These are phyloP conservation scores for Alternaria angustiovoidea DNA, from an alignment of 2,329 filamentous ascomycete genomes.

Conservation along the genomic window DNA sequence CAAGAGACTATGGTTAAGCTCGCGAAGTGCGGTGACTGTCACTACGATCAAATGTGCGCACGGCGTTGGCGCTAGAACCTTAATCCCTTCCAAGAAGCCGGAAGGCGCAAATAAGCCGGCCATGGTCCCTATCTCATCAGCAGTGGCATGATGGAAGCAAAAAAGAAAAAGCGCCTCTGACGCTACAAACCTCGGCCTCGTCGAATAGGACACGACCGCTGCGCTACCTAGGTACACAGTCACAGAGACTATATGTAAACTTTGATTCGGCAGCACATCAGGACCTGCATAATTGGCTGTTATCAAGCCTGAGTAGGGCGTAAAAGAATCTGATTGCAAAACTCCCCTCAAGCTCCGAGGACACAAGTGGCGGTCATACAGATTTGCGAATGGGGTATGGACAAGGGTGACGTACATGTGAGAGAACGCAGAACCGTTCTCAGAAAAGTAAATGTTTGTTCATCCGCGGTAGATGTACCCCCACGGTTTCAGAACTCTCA, in stretches of 20 bases:
- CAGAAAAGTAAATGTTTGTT: slow-evolving; percentile 13
- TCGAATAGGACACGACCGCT: slow-evolving; percentile 26
- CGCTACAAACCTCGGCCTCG: slow-evolving; percentile 27
- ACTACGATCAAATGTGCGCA: slow-evolving; percentile 17
- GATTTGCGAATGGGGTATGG: slow-evolving; percentile 2
- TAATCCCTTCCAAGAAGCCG: slow-evolving; percentile 17
- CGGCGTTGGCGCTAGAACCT: slow-evolving; percentile 28
- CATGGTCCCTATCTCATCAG: slow-evolving; percentile 19
- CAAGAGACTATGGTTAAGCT: slow-evolving; percentile 14
- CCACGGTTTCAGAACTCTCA: slow-evolving; percentile 4
- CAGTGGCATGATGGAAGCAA: slow-evolving; percentile 23
- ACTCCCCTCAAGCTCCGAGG: slow-evolving; percentile 4
- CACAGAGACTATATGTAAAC: slow-evolving; percentile 15
- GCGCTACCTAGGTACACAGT: slow-evolving; percentile 20
- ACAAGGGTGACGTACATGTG: slow-evolving; percentile 8
- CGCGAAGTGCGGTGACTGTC: slow-evolving; percentile 18
- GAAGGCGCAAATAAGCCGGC: slow-evolving; percentile 16
- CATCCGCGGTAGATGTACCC: slow-evolving; percentile 3
- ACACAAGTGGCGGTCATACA: slow-evolving; percentile 14
- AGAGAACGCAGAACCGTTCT: slow-evolving; percentile 13
- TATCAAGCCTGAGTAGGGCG: slow-evolving; percentile 18
- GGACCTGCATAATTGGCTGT: neutral
- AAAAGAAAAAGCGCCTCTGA: slow-evolving; percentile 19
- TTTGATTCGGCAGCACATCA: slow-evolving; percentile 16
- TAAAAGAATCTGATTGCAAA: slow-evolving; percentile 3